Conservation (phyloP, 2,329 filamentous ascomycete genomes). For the Pyrenophora tritici-repentis region DNA sequence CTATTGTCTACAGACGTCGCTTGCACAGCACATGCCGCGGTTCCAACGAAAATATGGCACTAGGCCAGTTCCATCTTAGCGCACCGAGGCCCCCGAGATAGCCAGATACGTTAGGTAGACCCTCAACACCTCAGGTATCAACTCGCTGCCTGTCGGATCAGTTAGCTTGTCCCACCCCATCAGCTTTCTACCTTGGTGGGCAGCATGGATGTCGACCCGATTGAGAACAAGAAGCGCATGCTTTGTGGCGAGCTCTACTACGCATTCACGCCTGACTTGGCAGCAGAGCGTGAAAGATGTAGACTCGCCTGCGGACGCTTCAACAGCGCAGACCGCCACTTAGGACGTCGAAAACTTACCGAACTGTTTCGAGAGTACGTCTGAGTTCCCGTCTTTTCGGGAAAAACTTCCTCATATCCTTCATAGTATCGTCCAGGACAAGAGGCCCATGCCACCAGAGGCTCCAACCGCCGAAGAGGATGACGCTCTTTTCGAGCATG, state of each 20-base stretch:
- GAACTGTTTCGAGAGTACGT: slow-evolving; percentile 75
- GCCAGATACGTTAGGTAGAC: not conserved
- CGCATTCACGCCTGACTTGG: slow-evolving; percentile 72
- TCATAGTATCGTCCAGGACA: slow-evolving; percentile 65
- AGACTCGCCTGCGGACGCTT: slow-evolving; percentile 64
- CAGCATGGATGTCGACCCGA: slow-evolving; percentile 26
- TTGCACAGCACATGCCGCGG: slow-evolving; percentile 1
- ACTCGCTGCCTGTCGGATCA: too few relatives aligned
- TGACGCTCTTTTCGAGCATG: slow-evolving; percentile 64
- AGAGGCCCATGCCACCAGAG: slow-evolving; percentile 65
- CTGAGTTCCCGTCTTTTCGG: not conserved
- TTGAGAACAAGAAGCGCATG: slow-evolving; percentile 58
- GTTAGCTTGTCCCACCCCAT: too few relatives aligned
- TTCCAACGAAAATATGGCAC: slow-evolving; percentile 1
- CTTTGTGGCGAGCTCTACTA: slow-evolving; percentile 72
- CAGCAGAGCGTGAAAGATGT: slow-evolving; percentile 67
- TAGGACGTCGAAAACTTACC: slow-evolving; percentile 64
- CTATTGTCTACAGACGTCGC: slow-evolving; percentile 8
- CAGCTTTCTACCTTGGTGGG: too few relatives aligned
- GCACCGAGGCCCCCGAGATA: not conserved
- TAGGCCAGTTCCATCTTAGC: not conserved
- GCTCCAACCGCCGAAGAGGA: slow-evolving; percentile 66
- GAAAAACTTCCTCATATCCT: slow-evolving; percentile 14
- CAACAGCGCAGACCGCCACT: slow-evolving; percentile 63
- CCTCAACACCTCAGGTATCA: not conserved